phyloP scores from a whole-genome alignment of 495 filamentous ascomycete species.

The Evernia prunastri region DNA sequence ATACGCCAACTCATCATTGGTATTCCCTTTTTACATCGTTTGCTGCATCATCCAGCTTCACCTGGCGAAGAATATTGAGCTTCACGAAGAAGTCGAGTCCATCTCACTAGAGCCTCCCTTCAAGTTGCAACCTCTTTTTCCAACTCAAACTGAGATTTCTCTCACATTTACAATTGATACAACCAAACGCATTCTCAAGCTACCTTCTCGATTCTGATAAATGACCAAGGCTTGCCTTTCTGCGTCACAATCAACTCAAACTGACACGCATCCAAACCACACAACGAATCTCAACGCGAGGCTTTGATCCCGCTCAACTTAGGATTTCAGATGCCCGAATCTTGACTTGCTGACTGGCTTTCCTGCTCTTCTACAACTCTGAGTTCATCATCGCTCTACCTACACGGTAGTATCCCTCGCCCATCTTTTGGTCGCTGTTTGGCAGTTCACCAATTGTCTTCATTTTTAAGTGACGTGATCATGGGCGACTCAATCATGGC shows the following conservation, averaged over 20 bases:
- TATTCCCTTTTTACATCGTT: background rate
- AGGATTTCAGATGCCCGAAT: background rate
- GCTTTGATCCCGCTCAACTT: background rate
- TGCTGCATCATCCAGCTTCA: background rate
- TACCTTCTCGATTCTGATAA: background rate
- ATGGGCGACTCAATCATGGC: background rate
- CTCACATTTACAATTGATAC: too few relatives aligned
- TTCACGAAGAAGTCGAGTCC: background rate
- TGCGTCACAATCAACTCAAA: background rate
- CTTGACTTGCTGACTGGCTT: background rate
- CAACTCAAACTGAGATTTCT: background rate
- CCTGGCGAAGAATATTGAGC: background rate
- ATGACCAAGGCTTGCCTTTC: background rate
- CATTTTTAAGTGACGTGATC: background rate
- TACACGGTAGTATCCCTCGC: background rate
- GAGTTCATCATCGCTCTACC: background rate
- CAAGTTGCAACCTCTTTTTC: background rate
- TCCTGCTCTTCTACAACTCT: background rate
- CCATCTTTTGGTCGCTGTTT: background rate
- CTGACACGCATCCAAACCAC: background rate
- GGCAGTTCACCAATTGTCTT: background rate
- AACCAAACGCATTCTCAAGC: background rate
- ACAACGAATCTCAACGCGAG: background rate
- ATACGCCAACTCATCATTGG: background rate
- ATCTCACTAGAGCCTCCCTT: background rate